Conservation (phyloP, 139 green algal species). For the Yamagishiella unicocca region DNA sequence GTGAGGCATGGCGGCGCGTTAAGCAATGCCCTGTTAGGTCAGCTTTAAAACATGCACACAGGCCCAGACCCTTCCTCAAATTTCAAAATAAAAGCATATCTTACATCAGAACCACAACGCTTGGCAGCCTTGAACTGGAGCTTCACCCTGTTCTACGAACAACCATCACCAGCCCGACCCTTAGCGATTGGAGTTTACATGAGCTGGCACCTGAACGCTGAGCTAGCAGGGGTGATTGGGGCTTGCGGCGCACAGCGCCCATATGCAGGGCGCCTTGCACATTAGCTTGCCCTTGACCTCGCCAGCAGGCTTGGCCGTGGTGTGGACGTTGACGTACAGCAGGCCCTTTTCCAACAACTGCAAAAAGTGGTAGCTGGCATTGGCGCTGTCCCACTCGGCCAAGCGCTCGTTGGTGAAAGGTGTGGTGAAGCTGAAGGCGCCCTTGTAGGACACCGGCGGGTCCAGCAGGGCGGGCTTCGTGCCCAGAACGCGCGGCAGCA, state of each 20-base stretch:
- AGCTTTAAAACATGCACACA: no score
- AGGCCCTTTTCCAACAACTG: background rate
- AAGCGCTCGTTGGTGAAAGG: background rate
- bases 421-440: background rate
- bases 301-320: background rate
- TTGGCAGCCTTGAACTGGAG: background rate
- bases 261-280: slow-evolving; percentile 2
- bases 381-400: background rate
- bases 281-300: background rate
- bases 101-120: background rate
- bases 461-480: background rate
- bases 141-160: background rate
- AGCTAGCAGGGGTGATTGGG: background rate
- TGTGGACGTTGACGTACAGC: slow-evolving; percentile 17
- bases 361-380: background rate
- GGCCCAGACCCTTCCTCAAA: no score
- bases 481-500: background rate
- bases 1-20: no score
- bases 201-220: background rate
- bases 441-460: background rate
- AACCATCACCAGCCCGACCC: background rate
- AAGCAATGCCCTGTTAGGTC: no score
- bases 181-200: background rate
- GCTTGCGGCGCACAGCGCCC: background rate
- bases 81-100: no score